Evolutionary conservation across 371 early-diverging fungal genomes (phyloP).

Genomic region (Catenaria anguillulae): DNA sequence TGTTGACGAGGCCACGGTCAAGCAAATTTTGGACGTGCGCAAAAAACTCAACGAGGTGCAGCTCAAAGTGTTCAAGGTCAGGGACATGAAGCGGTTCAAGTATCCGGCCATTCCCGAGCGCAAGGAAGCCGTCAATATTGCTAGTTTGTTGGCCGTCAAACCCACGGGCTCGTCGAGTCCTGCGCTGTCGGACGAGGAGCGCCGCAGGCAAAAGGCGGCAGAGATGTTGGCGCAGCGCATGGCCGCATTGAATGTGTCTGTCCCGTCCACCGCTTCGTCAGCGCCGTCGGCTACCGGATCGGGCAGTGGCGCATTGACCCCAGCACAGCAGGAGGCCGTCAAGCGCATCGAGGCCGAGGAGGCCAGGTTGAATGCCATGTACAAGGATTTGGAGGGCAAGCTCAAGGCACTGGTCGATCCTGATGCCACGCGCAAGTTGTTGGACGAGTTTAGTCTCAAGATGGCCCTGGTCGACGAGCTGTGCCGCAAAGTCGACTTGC

Average conservation of each 20-base stretch:
- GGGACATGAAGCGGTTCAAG: slow-evolving; percentile 1
- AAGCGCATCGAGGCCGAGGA: neutral
- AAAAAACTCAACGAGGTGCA: slow-evolving; percentile 17
- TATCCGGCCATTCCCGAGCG: slow-evolving; percentile 1
- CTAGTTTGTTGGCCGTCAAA: neutral
- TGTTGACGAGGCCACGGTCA: slow-evolving; percentile 8
- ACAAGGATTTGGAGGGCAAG: neutral
- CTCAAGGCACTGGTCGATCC: neutral
- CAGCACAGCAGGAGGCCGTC: slow-evolving; percentile 2
- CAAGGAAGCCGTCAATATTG: neutral
- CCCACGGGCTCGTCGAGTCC: slow-evolving; percentile 9
- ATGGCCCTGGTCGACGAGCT: neutral
- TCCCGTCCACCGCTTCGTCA: neutral
- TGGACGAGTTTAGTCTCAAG: neutral
- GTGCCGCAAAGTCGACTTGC: neutral
- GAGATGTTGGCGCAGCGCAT: slow-evolving; percentile 35
- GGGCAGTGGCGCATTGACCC: neutral
- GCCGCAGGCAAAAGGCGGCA: slow-evolving; percentile 18
- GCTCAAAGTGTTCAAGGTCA: slow-evolving; percentile 12
- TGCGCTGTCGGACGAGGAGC: slow-evolving; percentile 13
- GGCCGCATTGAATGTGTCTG: slow-evolving; percentile 32
- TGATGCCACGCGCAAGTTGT: neutral
- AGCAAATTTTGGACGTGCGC: slow-evolving; percentile 15
- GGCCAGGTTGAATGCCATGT: neutral
- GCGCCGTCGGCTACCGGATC: neutral